These are phyloP conservation scores for Gossypium raimondii DNA, from an alignment of 345 rosid species.

Conservation along the genomic window DNA sequence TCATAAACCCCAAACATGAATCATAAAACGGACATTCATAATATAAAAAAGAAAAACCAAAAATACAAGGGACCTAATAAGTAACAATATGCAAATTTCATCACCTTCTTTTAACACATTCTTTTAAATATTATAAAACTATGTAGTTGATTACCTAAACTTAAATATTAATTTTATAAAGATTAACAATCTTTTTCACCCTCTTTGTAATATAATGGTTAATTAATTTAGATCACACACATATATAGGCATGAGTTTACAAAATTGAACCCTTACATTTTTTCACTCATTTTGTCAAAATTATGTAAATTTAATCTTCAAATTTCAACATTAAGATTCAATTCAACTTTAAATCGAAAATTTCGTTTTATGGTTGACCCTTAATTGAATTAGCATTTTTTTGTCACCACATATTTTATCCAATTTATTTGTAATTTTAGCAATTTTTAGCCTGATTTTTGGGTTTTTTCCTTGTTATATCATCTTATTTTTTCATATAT, in stretches of 20 bases:
- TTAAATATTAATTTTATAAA: not conserved
- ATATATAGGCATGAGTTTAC: too few relatives aligned
- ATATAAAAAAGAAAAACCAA: too few relatives aligned
- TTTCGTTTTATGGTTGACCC: too few relatives aligned
- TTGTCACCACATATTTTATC: not conserved
- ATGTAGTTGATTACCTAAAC: not conserved
- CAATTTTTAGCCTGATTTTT: not conserved
- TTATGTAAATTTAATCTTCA: too few relatives aligned
- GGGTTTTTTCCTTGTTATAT: not conserved
- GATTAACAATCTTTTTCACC: not conserved
- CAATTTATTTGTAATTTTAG: not conserved
- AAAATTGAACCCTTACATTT: not conserved
- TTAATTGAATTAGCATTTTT: not conserved
- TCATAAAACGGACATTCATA: accelerated
- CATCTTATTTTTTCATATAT: not conserved
- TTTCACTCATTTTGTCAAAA: not conserved
- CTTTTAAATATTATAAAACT: not conserved
- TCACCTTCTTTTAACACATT: not conserved
- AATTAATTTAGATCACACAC: too few relatives aligned
- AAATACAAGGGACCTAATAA: not conserved
- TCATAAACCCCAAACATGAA: too few relatives aligned
- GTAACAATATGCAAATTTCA: not conserved
- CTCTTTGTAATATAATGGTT: too few relatives aligned
- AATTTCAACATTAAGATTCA: too few relatives aligned
- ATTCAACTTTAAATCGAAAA: too few relatives aligned